A percentile compares a stretch with the other conserved stretches of the same genome.
Evolutionary conservation across 345 rosid species (phyloP).

Genomic region (Erodium maritimum): DNA sequence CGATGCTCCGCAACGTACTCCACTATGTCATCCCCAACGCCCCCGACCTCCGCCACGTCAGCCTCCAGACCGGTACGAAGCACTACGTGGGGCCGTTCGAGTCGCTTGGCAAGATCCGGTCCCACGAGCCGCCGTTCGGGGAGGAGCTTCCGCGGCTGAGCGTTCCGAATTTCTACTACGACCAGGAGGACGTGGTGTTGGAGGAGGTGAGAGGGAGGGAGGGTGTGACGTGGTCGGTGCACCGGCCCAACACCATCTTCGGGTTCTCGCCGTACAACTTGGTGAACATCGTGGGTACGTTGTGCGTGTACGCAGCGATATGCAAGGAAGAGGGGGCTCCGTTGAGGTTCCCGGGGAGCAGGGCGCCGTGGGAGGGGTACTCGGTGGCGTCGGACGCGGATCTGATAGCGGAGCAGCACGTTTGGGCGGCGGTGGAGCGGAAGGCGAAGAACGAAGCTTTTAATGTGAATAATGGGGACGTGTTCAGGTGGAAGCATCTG

Average conservation of each 20-base stretch:
- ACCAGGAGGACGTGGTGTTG: constrained; percentile 50
- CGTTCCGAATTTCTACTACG: constrained; percentile 48
- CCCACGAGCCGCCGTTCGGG: constrained; percentile 60
- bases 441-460: constrained; percentile 59
- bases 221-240: constrained; percentile 44
- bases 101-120: constrained; percentile 5
- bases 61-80: constrained; percentile 70
- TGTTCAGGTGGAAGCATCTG: constrained; percentile 73
- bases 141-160: constrained; percentile 70
- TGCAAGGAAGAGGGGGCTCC: constrained; percentile 64
- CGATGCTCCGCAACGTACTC: constrained; percentile 74
- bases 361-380: constrained; percentile 56
- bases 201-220: constrained; percentile 46
- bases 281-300: constrained; percentile 52
- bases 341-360: constrained; percentile 50
- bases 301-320: constrained; percentile 67
- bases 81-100: constrained; percentile 58
- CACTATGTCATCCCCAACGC: constrained; percentile 50
- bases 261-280: constrained; percentile 79
- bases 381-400: constrained; percentile 51
- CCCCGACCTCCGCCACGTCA: constrained; percentile 63
- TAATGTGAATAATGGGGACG: constrained; percentile 59
- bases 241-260: constrained; percentile 45
- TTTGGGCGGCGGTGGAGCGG: constrained; percentile 73
- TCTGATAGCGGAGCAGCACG: constrained; percentile 73